Base-by-base conservation (phyloP, 169 alveolate genomes). In the Cryptosporidium parvum region DNA sequence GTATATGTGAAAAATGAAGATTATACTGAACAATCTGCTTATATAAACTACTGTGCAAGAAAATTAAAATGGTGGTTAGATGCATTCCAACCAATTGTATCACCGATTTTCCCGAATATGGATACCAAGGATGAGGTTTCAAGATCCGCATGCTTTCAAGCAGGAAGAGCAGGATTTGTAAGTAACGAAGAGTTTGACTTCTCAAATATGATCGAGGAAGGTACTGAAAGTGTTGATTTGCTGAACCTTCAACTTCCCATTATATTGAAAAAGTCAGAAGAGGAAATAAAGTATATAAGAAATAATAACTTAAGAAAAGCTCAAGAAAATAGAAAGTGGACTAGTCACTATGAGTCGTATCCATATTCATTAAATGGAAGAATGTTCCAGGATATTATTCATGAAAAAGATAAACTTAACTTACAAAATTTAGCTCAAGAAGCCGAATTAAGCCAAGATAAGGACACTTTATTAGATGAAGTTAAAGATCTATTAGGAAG, bases 161-260 rank as follows among this genome's bases (percentile, higher is more conserved):
- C 89, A 39, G 75, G 67, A 8, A 80, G 75, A 23, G 65, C 89
- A n/a, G 89, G 89, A 61, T 80, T 80, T 65, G 89, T 80, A 26
- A 80, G 89, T 31, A 80, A 31, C 7, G 69, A 61, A 9, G 51
- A 65, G 44, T 80, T 80, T 62, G 89, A 80, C 68, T 80, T 80
- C 42, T 42, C 89, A 4, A 62, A 80, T 80, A 58, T 80, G 75
- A 42, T 80, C 18, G 75, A 80, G 18, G 80, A 80, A n/a, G 89
- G 89, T 16, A 62, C 68, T 42, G 68, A 37, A 26, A 59, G 48
- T 80, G 67, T 80, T 14, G 89, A 80, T 62, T 44, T 80, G 37
- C 16, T 62, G 26, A 80, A 80, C 29, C 48, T 80, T 29, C 89
- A 80, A 62, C 73, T 80, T 31, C 89, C 89, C 29, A 39, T 80